Evolutionary conservation across 2,329 filamentous ascomycete species (phyloP).

Genomic region (Aurifilum marmelostoma): DNA sequence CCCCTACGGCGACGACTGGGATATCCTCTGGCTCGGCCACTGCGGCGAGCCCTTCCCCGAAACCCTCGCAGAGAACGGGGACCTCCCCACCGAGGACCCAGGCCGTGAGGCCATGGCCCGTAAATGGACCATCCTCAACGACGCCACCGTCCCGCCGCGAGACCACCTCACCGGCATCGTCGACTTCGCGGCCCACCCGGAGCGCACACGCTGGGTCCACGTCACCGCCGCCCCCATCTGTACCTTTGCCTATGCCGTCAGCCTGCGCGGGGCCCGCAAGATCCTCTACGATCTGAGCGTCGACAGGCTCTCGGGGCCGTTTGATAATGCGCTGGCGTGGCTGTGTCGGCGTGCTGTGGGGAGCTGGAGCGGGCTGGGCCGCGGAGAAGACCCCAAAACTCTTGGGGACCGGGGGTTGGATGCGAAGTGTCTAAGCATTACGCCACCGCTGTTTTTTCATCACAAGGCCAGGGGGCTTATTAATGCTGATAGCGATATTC

Average conservation of each 20-base stretch:
- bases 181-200: slow-evolving; percentile 35
- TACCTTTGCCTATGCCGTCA: slow-evolving; percentile 42
- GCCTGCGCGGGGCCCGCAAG: slow-evolving; percentile 33
- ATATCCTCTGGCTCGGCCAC: slow-evolving; percentile 57
- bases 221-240: slow-evolving; percentile 43
- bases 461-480: slow-evolving; percentile 36
- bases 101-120: slow-evolving; percentile 24
- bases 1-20: slow-evolving; percentile 54
- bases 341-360: slow-evolving; percentile 38
- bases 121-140: slow-evolving; percentile 31
- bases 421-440: slow-evolving; percentile 40
- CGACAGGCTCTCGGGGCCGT: slow-evolving; percentile 36
- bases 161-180: slow-evolving; percentile 35
- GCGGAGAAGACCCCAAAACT: slow-evolving; percentile 20
- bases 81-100: slow-evolving; percentile 14
- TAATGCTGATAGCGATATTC: slow-evolving; percentile 39
- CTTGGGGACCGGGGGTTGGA: slow-evolving; percentile 35
- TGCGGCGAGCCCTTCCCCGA: slow-evolving; percentile 45
- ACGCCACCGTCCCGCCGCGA: slow-evolving; percentile 35
- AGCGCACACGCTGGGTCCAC: slow-evolving; percentile 43
- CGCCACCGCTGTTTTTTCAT: slow-evolving; percentile 40
- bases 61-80: slow-evolving; percentile 23
- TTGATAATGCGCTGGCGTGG: slow-evolving; percentile 40
- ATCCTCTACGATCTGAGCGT: slow-evolving; percentile 37
- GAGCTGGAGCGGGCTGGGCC: slow-evolving; percentile 26